Base-by-base conservation (phyloP, 2,329 filamentous ascomycete genomes). In the Phialocephala sp. region DNA sequence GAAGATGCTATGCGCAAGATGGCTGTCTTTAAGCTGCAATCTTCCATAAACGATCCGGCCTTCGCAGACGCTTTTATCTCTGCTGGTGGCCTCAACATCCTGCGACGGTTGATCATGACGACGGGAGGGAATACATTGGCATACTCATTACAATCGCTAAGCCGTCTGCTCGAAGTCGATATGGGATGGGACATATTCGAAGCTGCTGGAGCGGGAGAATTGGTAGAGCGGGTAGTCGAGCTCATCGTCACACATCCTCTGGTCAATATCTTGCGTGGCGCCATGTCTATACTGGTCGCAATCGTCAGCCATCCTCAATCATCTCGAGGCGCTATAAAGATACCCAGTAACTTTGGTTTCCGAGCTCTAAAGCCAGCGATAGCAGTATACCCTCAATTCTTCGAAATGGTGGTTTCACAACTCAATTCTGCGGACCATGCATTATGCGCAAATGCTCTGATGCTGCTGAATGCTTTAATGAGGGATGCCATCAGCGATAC, bases 1-100 rank as follows among this genome's bases (percentile, higher is more conserved):
- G 87, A 97, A 80, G 95, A 99, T 83, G 94, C 92, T 64, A 90
- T 92, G 72, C 92, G 94, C 76, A 99, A 99, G 80, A 97, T 98
- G 92, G 95, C 95, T 67, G 95, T 96, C 67, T 99, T 99, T 86
- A 97, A 97, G 82, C 88, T 99, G 71, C 95, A 99, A 80, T 90
- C 87, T 69, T 93, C 92, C 68, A 97, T 99, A 79, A 94, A 94
- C 77, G 95, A 99, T 80, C 94, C 94, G 32, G 91, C 93, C 59
- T 98, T 98, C 78, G 95, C 95, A 74, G 95, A 98, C 78, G 89
- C 96, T 73, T 99, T 99, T 81, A 97, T 98, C 68, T 89, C 91
- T 60, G 91, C 93, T 59, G 93, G 93, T 64, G 95, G 95, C 4
- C 84, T 98, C 70, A 85, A 89, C 71, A 89, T 94, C 71, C 82